Base-by-base conservation (phyloP, 2,329 filamentous ascomycete genomes). In the Fusarium tanahbumbuense region DNA sequence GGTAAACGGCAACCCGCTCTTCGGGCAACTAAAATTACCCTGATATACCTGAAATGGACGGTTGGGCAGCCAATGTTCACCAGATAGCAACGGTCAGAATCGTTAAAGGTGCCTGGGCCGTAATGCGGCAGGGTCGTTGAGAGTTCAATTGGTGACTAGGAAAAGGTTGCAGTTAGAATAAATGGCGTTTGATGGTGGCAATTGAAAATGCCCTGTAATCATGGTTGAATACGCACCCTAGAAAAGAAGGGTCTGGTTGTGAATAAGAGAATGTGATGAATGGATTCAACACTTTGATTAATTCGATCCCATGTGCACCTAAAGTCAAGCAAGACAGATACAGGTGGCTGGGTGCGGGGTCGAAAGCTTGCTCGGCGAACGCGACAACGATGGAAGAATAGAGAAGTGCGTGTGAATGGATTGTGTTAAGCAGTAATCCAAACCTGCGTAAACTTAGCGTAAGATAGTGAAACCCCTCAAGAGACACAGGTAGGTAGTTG, bases 311-410 rank as follows among this genome's bases (percentile, higher is more conserved):
- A 41, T 53, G 48, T 48, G 56, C 56, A 45, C 46, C 56, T 57
- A 53, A 42, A 61, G 46, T 50, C 37, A 49, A 64, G 28, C 60
- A 71, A 64, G 46, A 55, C 64, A 62, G 49, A 55, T 66, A 62
- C 59, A 53, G 61, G 61, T 71, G 67, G 49, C 41, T 61, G 48
- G 57, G 60, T 71, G 72, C 73, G 73, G 73, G 73, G 73, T 72
- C 40, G 57, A 58, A 56, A 46, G 41, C 58, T 68, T 61, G 56
- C 32, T 37, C 30, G 49, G 48, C 52, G 56, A 54, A 46, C 60
- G 27, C 18, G 49, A 64, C 64, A 54, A 46, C 45, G 63, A 57
- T 32, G 55, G 47, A 45, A 64, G 57, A 56, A 61, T 46, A 67
- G 13, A 28, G 34, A 58, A 41, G 27, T 64, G 56, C 59, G 64